A percentile compares a stretch with the other conserved stretches of the same genome.
phyloP scores from a whole-genome alignment of 2,329 filamentous ascomycete species.

The Lachnellula hyalina region DNA sequence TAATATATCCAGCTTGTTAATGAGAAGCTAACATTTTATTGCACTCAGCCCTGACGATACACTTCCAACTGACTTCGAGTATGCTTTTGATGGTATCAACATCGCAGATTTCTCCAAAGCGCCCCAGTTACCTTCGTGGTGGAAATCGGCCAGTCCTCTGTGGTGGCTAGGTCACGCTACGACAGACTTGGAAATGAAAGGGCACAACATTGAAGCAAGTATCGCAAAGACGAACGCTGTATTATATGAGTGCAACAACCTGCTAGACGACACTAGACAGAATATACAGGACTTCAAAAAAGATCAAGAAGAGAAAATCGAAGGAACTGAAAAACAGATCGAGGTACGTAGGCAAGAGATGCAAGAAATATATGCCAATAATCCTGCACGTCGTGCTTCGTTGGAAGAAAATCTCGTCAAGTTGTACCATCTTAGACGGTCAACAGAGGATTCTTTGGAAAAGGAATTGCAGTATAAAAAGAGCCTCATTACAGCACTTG shows the following conservation, averaged over 20 bases:
- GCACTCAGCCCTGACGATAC: background rate
- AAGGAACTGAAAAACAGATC: too few relatives aligned
- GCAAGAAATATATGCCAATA: too few relatives aligned
- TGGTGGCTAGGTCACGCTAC: background rate
- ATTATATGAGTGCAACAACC: background rate
- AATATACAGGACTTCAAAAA: background rate
- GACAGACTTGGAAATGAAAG: background rate
- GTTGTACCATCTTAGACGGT: background rate
- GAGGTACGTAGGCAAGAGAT: too few relatives aligned
- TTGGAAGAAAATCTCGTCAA: background rate
- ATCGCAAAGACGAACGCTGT: background rate
- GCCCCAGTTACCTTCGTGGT: background rate
- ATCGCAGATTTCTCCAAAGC: background rate
- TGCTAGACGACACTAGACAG: background rate
- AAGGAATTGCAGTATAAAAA: background rate
- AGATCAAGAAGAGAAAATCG: background rate
- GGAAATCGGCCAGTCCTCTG: background rate
- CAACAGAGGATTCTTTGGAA: background rate
- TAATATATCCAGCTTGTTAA: background rate
- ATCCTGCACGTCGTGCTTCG: too few relatives aligned
- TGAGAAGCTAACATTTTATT: too few relatives aligned
- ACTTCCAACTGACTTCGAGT: background rate
- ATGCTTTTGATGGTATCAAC: background rate
- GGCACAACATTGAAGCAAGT: background rate
- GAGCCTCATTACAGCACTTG: background rate